Percentiles rank a stretch among this genome's conserved stretches.
Conservation (phyloP, 495 filamentous ascomycete genomes). For the Paragyromitra xinjiangensis region DNA sequence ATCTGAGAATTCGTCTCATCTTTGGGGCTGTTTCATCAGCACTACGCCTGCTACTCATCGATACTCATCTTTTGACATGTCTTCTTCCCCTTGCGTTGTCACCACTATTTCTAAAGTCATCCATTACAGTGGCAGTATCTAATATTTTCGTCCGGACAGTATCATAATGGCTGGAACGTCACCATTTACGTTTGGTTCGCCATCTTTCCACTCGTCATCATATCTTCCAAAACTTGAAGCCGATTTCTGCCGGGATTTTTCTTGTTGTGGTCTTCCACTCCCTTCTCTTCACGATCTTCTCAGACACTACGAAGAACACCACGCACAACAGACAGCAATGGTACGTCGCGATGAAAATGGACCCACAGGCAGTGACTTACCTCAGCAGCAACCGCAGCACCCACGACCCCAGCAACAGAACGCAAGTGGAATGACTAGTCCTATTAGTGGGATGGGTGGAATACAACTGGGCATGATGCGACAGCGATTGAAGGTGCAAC, state of each 20-base stretch:
- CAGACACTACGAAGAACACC: slow-evolving; percentile 94
- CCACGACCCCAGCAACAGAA: slow-evolving; percentile 58
- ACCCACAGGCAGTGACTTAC: slow-evolving; percentile 51
- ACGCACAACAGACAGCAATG: slow-evolving; percentile 65
- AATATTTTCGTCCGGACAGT: slow-evolving; percentile 63
- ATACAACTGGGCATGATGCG: slow-evolving; percentile 61
- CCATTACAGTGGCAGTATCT: slow-evolving; percentile 50
- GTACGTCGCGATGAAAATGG: slow-evolving; percentile 57
- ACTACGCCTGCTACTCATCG: slow-evolving; percentile 50
- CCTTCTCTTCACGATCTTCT: slow-evolving; percentile 92
- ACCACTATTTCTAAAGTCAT: slow-evolving; percentile 49
- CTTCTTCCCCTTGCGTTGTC: slow-evolving; percentile 32
- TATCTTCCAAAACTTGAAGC: slow-evolving; percentile 98
- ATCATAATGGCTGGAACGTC: slow-evolving; percentile 97
- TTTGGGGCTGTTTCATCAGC: slow-evolving; percentile 37
- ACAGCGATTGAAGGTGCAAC: slow-evolving; percentile 60
- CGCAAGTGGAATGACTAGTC: slow-evolving; percentile 63
- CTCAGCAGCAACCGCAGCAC: slow-evolving; percentile 55
- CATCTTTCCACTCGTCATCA: slow-evolving; percentile 95
- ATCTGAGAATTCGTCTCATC: slow-evolving; percentile 46
- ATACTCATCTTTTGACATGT: slow-evolving; percentile 47
- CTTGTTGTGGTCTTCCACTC: slow-evolving; percentile 86
- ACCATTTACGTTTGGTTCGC: slow-evolving; percentile 87
- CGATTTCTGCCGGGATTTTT: slow-evolving; percentile 95
- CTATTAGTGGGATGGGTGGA: slow-evolving; percentile 60